Conservation (phyloP, 1,139 yeast genomes). For the Spathaspora sp. region DNA sequence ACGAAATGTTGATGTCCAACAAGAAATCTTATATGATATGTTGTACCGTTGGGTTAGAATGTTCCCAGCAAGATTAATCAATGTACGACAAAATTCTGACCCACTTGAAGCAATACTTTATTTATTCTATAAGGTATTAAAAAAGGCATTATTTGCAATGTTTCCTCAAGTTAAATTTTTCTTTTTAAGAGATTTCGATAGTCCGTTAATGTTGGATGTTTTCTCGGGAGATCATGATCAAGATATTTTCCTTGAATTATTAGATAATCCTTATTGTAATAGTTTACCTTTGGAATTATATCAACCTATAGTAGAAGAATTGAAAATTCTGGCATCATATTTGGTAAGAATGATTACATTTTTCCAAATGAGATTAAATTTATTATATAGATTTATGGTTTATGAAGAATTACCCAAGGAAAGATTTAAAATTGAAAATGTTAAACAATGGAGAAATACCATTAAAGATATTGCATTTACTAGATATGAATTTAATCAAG, state of each 20-base stretch:
- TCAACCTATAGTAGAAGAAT: constrained; percentile 17
- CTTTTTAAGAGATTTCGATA: constrained; percentile 43
- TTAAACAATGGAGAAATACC: constrained; percentile 29
- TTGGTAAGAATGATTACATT: constrained; percentile 33
- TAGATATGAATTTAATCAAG: constrained; percentile 26
- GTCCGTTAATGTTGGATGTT: constrained; percentile 44
- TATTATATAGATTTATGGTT: constrained; percentile 31
- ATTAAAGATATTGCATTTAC: constrained; percentile 26
- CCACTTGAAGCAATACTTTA: constrained; percentile 35
- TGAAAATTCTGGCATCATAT: constrained; percentile 31
- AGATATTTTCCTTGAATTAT: constrained; percentile 24
- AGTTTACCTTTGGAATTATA: constrained; percentile 19
- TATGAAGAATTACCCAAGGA: constrained; percentile 23
- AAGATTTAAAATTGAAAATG: constrained; percentile 30
- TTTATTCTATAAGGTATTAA: constrained; percentile 35
- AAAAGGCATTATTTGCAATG: constrained; percentile 36
- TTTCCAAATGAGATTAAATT: constrained; percentile 23
- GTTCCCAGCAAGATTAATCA: constrained; percentile 32
- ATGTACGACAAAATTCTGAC: constrained; percentile 22
- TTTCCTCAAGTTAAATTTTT: constrained; percentile 44
- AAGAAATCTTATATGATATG: constrained; percentile 37
- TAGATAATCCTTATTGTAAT: constrained; percentile 17
- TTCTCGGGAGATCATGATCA: constrained; percentile 26
- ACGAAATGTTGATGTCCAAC: constrained; percentile 31
- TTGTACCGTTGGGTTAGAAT: constrained; percentile 38